These are phyloP conservation scores for Thyridium curvatum DNA, from an alignment of 2,329 filamentous ascomycete species.

Conservation along the genomic window DNA sequence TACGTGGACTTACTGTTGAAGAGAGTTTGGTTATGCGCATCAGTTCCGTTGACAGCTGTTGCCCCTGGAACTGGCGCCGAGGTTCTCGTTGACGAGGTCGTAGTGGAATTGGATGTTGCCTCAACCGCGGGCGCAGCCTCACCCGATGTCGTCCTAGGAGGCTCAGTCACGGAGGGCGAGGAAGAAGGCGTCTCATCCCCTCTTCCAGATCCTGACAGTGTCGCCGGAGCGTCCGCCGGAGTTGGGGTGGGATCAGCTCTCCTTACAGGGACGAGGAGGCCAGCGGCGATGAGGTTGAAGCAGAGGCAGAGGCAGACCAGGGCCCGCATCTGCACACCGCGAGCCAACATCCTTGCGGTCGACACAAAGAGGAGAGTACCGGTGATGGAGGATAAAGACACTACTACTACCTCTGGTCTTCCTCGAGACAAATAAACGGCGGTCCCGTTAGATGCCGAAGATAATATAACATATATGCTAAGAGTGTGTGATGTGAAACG, in stretches of 20 bases:
- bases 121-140: not conserved
- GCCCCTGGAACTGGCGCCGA: constrained; percentile 1
- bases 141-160: not conserved
- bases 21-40: constrained; percentile 9
- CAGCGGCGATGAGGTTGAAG: constrained; percentile 9
- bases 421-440: too few relatives aligned
- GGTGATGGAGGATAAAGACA: too few relatives aligned
- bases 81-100: not conserved
- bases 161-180: too few relatives aligned
- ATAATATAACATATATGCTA: too few relatives aligned
- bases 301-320: constrained; percentile 9
- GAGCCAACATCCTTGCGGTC: constrained; percentile 6
- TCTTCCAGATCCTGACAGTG: not conserved
- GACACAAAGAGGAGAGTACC: not conserved
- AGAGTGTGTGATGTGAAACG: too few relatives aligned
- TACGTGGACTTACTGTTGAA: constrained; percentile 16
- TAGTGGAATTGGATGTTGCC: not conserved
- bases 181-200: too few relatives aligned
- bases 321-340: constrained; percentile 6
- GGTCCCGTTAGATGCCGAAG: too few relatives aligned
- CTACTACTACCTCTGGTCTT: too few relatives aligned
- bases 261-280: constrained; percentile 7
- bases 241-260: constrained; percentile 4
- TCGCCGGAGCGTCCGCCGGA: constrained; percentile 1
- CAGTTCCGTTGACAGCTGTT: constrained; percentile 3